phyloP scores from a whole-genome alignment of 208 protist species.

The Leishmania martiniquensis region DNA sequence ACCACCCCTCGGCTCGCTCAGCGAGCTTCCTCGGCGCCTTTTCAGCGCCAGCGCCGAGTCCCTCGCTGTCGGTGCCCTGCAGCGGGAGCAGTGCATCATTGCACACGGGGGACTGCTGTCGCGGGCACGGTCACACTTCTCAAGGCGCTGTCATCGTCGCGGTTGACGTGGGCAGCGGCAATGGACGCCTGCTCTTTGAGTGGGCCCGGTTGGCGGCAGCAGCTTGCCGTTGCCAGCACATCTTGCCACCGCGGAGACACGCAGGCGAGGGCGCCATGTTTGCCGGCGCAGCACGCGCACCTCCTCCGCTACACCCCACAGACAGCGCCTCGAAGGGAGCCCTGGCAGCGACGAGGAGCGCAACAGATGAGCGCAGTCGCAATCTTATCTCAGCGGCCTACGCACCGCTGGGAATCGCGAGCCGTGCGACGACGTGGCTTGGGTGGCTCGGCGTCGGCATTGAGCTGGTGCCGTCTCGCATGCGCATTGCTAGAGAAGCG shows the following conservation, averaged over 20 bases:
- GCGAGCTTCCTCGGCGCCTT: not conserved
- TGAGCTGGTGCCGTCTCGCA: constrained; percentile 68
- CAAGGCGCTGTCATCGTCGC: constrained; percentile 35
- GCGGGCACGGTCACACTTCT: not conserved
- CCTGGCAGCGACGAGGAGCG: constrained; percentile 3
- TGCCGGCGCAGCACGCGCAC: not conserved
- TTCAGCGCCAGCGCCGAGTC: not conserved
- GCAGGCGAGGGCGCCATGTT: not conserved
- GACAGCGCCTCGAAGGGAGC: constrained; percentile 4
- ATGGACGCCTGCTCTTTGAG: constrained; percentile 79
- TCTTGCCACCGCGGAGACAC: not conserved
- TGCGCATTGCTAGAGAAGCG: constrained; percentile 55
- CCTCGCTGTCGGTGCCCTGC: not conserved
- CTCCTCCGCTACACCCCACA: not conserved
- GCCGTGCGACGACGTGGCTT: constrained; percentile 14
- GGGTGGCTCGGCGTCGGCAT: constrained; percentile 63
- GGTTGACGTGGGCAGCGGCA: constrained; percentile 71
- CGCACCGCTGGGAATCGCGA: constrained; percentile 14
- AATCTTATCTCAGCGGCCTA: constrained; percentile 19
- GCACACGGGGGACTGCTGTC: not conserved
- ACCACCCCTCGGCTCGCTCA: not conserved
- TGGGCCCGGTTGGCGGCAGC: constrained; percentile 53
- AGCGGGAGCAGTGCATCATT: not conserved
- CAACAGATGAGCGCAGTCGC: constrained; percentile 2
- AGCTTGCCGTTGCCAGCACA: constrained; percentile 20